Evolutionary conservation across 805 yeast genomes (phyloP).

Genomic region (Wickerhamiella siamensis): DNA sequence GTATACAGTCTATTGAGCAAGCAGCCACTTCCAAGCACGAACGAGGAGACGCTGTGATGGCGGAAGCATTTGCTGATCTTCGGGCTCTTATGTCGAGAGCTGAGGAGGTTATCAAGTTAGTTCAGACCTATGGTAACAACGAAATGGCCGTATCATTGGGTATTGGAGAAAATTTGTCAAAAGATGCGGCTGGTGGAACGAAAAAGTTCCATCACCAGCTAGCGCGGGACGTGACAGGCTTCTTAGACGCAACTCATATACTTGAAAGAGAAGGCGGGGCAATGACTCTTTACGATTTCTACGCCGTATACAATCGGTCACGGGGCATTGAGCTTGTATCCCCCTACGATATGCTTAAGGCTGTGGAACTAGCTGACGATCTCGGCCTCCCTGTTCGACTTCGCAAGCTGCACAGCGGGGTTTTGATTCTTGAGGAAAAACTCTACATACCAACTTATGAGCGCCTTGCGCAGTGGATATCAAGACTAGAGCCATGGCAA

Average conservation of each 20-base stretch:
- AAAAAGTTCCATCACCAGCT: constrained; percentile 37
- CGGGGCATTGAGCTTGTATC: constrained; percentile 54
- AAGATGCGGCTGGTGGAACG: constrained; percentile 26
- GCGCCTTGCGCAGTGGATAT: constrained; percentile 14
- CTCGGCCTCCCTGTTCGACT: constrained; percentile 44
- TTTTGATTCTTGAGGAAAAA: constrained; percentile 25
- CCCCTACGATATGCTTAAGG: constrained; percentile 50
- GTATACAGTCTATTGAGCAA: constrained; percentile 1
- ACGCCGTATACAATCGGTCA: constrained; percentile 47
- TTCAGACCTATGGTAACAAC: constrained; percentile 23
- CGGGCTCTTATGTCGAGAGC: constrained; percentile 32
- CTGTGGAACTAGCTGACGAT: constrained; percentile 42
- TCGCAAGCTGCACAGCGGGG: constrained; percentile 29
- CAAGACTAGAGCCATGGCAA: constrained; percentile 16
- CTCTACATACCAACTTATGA: constrained; percentile 9
- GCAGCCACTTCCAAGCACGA: not conserved
- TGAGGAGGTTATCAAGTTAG: constrained; percentile 50
- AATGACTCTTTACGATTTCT: constrained; percentile 47
- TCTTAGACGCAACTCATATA: constrained; percentile 33
- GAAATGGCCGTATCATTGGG: constrained; percentile 18
- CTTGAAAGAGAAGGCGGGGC: constrained; percentile 42
- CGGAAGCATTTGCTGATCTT: not conserved
- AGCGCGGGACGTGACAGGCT: constrained; percentile 69
- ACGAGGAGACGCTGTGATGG: not conserved
- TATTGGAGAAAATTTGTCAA: constrained; percentile 22